Base-by-base conservation (phyloP, 768 basidiomycete genomes). In the Chlorophyllum brunneum region DNA sequence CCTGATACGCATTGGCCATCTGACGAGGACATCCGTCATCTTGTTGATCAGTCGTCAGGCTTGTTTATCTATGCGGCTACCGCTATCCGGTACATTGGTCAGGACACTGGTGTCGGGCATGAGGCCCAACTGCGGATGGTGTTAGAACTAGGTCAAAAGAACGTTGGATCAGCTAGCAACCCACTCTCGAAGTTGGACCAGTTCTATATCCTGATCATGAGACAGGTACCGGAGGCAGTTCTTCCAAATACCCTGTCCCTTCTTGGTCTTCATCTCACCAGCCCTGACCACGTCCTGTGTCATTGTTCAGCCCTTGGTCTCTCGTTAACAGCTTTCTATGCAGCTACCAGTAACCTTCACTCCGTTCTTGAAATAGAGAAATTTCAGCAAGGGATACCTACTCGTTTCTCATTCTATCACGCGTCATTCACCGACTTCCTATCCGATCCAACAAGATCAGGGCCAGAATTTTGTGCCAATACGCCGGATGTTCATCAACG, bases 51-150 rank as follows among this genome's bases (percentile, higher is more conserved):
- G 45, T 60, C 63, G 2, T 54, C 55, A 1, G 63, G 61, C 1
- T 58, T 62, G 30, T 65, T 65, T 46, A 62, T 63, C 48, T 63
- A 60, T 50, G 61, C 65, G 2, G 53, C 64, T 0, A 65, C 61
- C 5, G 56, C 61, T 1, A 34, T 63, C 36, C 61, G 58, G 51
- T 68, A 55, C 37, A 47, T 68, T 29, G 54, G 20, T 41, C n/a
- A n/a, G n/a, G n/a, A n/a, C n/a, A n/a, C n/a, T n/a, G n/a, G n/a
- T n/a, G n/a, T n/a, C n/a, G n/a, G n/a, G n/a, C n/a, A n/a, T n/a
- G n/a, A n/a, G n/a, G n/a, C n/a, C n/a, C n/a, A n/a, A n/a, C n/a
- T n/a, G n/a, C n/a, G n/a, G n/a, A n/a, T n/a, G n/a, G n/a, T n/a
- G n/a, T n/a, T n/a, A n/a, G n/a, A n/a, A n/a, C n/a, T n/a, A n/a